Base-by-base conservation (phyloP, 164 flowering plant genomes). In the Berberis thunbergii region DNA sequence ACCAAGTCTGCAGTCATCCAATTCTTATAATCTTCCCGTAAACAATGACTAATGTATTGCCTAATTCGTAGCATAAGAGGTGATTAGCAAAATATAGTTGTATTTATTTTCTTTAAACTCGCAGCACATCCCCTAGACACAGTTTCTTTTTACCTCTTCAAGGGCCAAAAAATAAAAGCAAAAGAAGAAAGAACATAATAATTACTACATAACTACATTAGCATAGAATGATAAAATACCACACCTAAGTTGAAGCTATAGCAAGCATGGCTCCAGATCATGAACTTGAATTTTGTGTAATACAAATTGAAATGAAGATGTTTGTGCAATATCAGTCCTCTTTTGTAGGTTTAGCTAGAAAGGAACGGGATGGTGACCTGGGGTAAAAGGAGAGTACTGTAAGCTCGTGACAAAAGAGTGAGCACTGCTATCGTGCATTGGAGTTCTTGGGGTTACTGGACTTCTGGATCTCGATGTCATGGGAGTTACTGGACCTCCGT, bases 321-420 rank as follows among this genome's bases (percentile, higher is more conserved):
- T 48, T 5, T 5, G 50, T 5, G 9, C 50, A 9, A 48, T 5
- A 48, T 48, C 50, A 5, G 5, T 48, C 9, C 5, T 9, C 50
- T 52, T 52, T 10, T 3, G 13, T 26, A 26, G 26, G 26, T 26
- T 26, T 26, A 26, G 26, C 26, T 26, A 73, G 40, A 68, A 71
- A 63, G 81, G 79, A 45, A 70, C 68, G 45, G 54, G 72, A 55
- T 64, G 74, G 54, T 72, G 49, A 44, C 63, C 41, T 39, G 77
- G 61, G 40, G 75, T 43, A 56, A 69, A 71, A 11, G 80, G 61
- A 0, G 80, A 75, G 55, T 69, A 65, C n/a, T 77, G 57, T 3
- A 78, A 63, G 64, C 45, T 67, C 58, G 68, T 60, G 38, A 71
- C 75, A 52, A 80, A 72, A n/a, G 79, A 74, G 54, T 75, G 69